Conservation (phyloP, 2,329 filamentous ascomycete species). For the Harringtonia aguacate region DNA sequence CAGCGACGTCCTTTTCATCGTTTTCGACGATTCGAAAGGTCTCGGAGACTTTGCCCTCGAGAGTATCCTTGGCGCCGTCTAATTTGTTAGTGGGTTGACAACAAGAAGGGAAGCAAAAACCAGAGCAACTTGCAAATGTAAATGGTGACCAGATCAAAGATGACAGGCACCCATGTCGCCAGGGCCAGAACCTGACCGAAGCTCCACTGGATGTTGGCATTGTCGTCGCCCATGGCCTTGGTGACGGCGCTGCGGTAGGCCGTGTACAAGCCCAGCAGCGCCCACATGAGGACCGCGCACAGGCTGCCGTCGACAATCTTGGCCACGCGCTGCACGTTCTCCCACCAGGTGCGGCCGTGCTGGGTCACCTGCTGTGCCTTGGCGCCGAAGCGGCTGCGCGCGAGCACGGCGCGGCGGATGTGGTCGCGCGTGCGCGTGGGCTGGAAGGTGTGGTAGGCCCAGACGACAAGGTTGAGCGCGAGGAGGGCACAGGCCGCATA, state of each 20-base stretch:
- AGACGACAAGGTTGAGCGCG: slow-evolving; percentile 2
- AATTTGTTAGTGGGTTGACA: too few relatives aligned
- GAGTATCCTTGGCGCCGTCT: too few relatives aligned
- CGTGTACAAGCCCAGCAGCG: slow-evolving; percentile 17
- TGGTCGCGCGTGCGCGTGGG: neutral
- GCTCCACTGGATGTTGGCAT: slow-evolving; percentile 16
- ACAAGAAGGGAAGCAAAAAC: too few relatives aligned
- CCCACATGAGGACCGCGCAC: slow-evolving; percentile 17
- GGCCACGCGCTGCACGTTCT: slow-evolving; percentile 1
- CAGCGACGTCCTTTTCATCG: too few relatives aligned
- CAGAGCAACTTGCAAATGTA: slow-evolving; percentile 15
- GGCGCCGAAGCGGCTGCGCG: neutral
- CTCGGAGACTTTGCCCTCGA: too few relatives aligned
- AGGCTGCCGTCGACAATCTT: slow-evolving; percentile 9
- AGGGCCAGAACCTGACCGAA: slow-evolving; percentile 21
- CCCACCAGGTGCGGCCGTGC: neutral
- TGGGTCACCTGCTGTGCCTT: too few relatives aligned
- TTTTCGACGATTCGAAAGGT: neutral
- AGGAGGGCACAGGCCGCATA: slow-evolving; percentile 3
- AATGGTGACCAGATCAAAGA: slow-evolving; percentile 16
- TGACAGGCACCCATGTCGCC: slow-evolving; percentile 18
- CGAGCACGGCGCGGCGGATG: neutral
- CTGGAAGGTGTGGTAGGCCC: slow-evolving; percentile 2
- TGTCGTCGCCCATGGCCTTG: slow-evolving; percentile 7
- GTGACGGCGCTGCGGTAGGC: slow-evolving; percentile 13